phyloP scores from a whole-genome alignment of 441 rosid genomes.

The Adansonia rubrostipa region DNA sequence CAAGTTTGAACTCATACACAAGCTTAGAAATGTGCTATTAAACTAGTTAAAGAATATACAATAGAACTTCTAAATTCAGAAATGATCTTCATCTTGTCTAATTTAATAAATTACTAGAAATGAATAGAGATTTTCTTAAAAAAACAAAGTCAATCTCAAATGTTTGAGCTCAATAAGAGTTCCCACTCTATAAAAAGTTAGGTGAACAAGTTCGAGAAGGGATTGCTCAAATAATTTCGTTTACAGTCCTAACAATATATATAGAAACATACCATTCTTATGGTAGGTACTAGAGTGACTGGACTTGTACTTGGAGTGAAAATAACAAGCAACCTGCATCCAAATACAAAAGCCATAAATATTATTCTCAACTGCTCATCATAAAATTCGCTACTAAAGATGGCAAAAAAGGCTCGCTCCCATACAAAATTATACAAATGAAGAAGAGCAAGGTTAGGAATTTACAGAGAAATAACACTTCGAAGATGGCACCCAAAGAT shows the following conservation, averaged over 20 bases:
- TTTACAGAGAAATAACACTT: constrained; percentile 68
- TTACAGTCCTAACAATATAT: not conserved
- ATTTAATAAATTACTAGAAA: not conserved
- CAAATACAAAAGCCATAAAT: constrained; percentile 24
- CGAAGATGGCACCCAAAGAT: constrained; percentile 74
- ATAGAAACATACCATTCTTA: constrained; percentile 51
- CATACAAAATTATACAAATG: not conserved
- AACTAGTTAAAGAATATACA: constrained; percentile 1
- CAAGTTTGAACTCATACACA: constrained; percentile 5
- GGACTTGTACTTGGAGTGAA: constrained; percentile 69
- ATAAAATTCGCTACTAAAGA: not conserved
- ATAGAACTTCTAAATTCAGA: not conserved
- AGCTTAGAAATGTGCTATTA: not conserved
- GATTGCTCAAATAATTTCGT: not conserved
- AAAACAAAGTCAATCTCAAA: not conserved
- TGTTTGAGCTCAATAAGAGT: not conserved
- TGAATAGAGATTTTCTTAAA: not conserved
- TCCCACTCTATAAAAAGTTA: constrained; percentile 3
- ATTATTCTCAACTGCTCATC: not conserved
- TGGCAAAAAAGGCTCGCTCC: not conserved
- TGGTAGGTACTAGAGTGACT: constrained; percentile 57
- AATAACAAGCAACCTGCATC: constrained; percentile 66
- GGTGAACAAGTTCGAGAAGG: not conserved
- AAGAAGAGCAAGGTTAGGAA: not conserved
- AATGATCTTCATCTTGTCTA: not conserved